These are phyloP conservation scores for Solanum verrucosum DNA, from an alignment of 257 asterid genomes.

Conservation along the genomic window DNA sequence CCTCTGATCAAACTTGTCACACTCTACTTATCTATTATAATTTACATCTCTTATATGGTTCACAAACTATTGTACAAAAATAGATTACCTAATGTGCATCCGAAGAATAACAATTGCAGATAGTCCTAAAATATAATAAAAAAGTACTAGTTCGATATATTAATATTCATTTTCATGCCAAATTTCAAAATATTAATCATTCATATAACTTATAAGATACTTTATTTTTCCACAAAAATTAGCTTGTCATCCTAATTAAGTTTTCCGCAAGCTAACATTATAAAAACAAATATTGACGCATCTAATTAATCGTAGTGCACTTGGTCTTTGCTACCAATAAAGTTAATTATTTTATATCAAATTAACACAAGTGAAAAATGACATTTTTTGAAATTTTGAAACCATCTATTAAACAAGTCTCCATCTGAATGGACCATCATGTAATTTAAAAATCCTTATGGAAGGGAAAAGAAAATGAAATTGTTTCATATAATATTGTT, in stretches of 20 bases:
- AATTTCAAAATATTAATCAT: background rate
- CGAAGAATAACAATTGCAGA: background rate
- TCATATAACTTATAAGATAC: background rate
- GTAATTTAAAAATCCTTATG: background rate
- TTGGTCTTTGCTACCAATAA: background rate
- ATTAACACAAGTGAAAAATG: background rate
- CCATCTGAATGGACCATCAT: background rate
- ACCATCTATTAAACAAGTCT: background rate
- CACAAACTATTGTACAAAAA: background rate
- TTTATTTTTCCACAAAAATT: background rate
- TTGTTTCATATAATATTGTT: background rate
- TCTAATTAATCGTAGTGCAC: background rate
- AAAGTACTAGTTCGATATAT: too few species aligned
- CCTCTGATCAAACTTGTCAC: background rate
- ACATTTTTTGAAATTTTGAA: background rate
- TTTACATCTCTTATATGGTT: accelerated
- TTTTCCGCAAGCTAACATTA: background rate
- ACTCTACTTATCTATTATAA: background rate
- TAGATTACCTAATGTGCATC: background rate
- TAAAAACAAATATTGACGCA: background rate
- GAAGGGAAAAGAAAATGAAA: background rate
- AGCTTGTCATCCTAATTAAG: background rate
- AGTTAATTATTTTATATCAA: background rate
- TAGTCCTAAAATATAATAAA: accelerated
- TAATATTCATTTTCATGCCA: background rate